Conservation (phyloP, 371 early-diverging fungal genomes). For the Mortierella sp. region DNA sequence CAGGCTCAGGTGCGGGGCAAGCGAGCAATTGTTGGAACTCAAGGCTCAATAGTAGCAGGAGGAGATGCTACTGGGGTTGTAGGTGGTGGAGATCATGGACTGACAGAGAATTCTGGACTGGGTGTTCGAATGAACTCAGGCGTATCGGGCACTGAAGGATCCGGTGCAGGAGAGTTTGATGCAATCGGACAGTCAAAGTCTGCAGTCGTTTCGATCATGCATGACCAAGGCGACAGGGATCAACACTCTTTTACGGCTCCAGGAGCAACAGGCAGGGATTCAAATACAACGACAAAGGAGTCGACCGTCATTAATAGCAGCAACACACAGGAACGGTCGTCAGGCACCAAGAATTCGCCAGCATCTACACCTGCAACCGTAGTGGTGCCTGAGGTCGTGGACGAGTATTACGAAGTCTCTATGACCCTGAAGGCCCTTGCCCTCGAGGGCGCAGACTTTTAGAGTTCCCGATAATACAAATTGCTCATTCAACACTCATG, state of each 20-base stretch:
- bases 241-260: not conserved
- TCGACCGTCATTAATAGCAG: not conserved
- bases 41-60: not conserved
- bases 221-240: not conserved
- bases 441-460: conserved; percentile 53
- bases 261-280: not conserved
- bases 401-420: conserved; percentile 53
- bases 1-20: conserved; percentile 25
- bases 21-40: not conserved
- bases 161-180: not conserved
- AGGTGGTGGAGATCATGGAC: conserved; percentile 6
- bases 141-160: not conserved
- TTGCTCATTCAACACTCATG: not conserved
- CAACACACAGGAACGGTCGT: conserved; percentile 2
- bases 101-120: conserved; percentile 10
- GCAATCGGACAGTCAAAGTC: not conserved
- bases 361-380: conserved; percentile 1
- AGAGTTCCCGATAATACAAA: not conserved
- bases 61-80: not conserved
- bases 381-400: conserved; percentile 22
- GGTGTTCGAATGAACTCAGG: conserved; percentile 14
- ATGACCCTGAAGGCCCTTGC: conserved; percentile 50
- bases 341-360: not conserved
- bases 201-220: not conserved
- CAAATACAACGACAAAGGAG: not conserved